Evolutionary conservation across 2,329 filamentous ascomycete species (phyloP).

Genomic region (Hypoxylon sp.): DNA sequence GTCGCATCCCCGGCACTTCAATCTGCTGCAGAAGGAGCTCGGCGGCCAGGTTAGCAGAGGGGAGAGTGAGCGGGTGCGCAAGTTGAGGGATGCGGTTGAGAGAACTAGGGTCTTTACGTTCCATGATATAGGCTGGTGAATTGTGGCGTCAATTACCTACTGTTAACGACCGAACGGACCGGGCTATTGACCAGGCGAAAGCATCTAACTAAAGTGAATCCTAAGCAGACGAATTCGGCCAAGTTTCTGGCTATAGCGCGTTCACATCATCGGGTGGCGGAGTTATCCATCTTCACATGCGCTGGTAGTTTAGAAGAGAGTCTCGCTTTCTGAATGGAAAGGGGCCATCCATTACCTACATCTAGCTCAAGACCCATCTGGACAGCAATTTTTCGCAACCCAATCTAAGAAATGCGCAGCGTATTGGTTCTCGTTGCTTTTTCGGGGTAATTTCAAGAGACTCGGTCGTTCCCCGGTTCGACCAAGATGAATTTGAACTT

Average conservation of each 20-base stretch:
- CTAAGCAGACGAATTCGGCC: background rate
- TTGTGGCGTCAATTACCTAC: background rate
- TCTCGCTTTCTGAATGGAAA: background rate
- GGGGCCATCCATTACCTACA: background rate
- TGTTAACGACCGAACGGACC: background rate
- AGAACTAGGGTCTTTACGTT: constrained; percentile 23
- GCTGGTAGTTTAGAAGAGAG: background rate
- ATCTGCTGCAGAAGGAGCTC: constrained; percentile 39
- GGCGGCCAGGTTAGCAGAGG: constrained; percentile 15
- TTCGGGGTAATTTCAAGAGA: background rate
- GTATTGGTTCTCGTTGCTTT: background rate
- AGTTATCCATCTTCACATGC: background rate
- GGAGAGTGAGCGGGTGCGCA: constrained; percentile 18
- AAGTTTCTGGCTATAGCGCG: background rate
- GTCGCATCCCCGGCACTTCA: constrained; percentile 33
- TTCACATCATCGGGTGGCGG: background rate
- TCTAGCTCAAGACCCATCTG: background rate
- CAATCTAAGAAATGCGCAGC: background rate
- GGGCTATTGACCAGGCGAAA: background rate
- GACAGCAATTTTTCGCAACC: background rate
- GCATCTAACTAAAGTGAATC: background rate
- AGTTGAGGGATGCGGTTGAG: constrained; percentile 35
- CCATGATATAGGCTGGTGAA: constrained; percentile 31
- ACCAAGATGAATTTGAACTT: background rate
- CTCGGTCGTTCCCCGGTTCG: constrained; percentile 13